phyloP scores from a whole-genome alignment of 1,284 basidiomycete species.

The Austroboletus sp. region DNA sequence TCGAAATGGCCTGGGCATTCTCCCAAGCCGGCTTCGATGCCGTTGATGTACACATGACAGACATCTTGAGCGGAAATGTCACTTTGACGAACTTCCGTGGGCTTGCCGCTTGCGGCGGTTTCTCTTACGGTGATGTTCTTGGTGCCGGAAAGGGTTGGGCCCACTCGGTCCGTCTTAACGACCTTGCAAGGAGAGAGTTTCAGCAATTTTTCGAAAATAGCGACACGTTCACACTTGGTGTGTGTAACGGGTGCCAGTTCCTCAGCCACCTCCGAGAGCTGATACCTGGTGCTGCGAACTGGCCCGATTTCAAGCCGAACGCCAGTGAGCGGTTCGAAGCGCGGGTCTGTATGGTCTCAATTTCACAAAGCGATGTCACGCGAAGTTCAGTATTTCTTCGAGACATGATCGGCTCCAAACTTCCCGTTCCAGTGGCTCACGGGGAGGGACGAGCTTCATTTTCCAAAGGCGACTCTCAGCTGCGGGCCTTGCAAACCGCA shows the following conservation, averaged over 20 bases:
- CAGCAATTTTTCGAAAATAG: constrained; percentile 71
- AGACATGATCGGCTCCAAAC: constrained; percentile 78
- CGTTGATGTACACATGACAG: constrained; percentile 97
- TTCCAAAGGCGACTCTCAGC: constrained; percentile 35
- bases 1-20: constrained; percentile 99
- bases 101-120: constrained; percentile 92
- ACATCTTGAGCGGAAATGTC: constrained; percentile 73
- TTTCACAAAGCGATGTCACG: constrained; percentile 55
- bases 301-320: constrained; percentile 92
- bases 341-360: constrained; percentile 74
- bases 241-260: constrained; percentile 99
- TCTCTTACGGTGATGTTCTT: constrained; percentile 97
- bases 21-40: constrained; percentile 88
- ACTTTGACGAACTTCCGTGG: constrained; percentile 73
- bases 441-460: constrained; percentile 90
- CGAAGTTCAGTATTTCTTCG: constrained; percentile 75
- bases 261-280: constrained; percentile 82
- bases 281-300: constrained; percentile 78
- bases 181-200: constrained; percentile 70
- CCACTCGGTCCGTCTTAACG: constrained; percentile 82
- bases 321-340: constrained; percentile 87
- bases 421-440: constrained; percentile 93
- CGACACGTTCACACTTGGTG: constrained; percentile 85
- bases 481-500: constrained; percentile 39
- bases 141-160: constrained; percentile 99